phyloP scores from a whole-genome alignment of 2,329 filamentous ascomycete genomes.

The Exophiala dermatitidis region DNA sequence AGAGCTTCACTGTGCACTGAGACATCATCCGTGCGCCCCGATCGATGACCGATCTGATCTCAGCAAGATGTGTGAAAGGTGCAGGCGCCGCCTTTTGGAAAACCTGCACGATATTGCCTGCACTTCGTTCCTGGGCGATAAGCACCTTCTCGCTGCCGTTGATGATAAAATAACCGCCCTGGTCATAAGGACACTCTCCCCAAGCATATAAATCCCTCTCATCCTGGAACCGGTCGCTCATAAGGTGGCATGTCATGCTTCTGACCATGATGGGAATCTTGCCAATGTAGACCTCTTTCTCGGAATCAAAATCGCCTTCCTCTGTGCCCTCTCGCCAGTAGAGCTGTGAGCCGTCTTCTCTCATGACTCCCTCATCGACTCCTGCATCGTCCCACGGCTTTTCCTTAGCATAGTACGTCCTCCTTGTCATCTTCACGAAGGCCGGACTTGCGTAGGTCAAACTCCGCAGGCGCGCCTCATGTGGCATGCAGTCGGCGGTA shows the following conservation, averaged over 20 bases:
- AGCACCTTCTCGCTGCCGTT: constrained; percentile 98
- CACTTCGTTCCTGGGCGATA: constrained; percentile 94
- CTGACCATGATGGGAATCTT: constrained; percentile 98
- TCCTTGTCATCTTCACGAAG: constrained; percentile 81
- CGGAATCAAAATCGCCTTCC: constrained; percentile 49
- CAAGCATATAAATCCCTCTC: constrained; percentile 83
- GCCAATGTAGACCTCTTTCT: constrained; percentile 78
- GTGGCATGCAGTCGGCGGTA: constrained; percentile 76
- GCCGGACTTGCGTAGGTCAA: constrained; percentile 90
- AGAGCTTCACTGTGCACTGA: constrained; percentile 83
- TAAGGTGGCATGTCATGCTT: constrained; percentile 84
- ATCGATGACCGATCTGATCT: constrained; percentile 92
- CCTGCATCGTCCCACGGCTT: constrained; percentile 64
- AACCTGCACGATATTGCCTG: constrained; percentile 96
- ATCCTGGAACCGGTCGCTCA: constrained; percentile 34
- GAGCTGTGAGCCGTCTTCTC: constrained; percentile 34
- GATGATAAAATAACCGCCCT: constrained; percentile 98
- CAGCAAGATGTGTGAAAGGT: constrained; percentile 84
- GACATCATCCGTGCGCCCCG: constrained; percentile 94
- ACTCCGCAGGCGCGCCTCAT: constrained; percentile 92
- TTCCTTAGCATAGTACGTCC: constrained; percentile 75
- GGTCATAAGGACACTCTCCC: constrained; percentile 96
- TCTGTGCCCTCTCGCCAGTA: constrained; percentile 32
- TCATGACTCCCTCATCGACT: constrained; percentile 42
- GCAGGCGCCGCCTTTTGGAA: constrained; percentile 96